Evolutionary conservation across 306 rosid species (phyloP), one percentile per base, ranked within the genome.

Genomic region (Trichosanthes cucumerina): DNA sequence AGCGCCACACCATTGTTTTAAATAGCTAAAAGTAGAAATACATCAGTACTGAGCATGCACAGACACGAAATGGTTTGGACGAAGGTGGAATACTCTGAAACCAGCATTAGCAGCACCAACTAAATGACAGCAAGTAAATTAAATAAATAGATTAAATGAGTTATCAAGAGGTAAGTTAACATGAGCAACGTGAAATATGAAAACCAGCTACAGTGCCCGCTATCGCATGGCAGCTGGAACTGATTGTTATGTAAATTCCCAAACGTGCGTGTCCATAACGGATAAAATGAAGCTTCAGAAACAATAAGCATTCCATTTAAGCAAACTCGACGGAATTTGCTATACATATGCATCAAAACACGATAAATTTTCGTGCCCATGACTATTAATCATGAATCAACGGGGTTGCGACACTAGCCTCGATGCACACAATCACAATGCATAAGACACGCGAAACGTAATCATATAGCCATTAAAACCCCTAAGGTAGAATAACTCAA

Each of bases 391-490:
- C 82, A 24, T 26, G 68, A 82, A 80, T 74, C 85, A 36, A 81
- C 52, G 57, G 71, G 60, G 83, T 78, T 64, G 80, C 78, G 23
- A 78, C 26, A 75, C 78, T 72, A 83, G 36, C 81, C 49, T 81
- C 24, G 79, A 79, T 38, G 79, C 88, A 82, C 86, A 83, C 77
- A 81, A 83, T 64, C 85, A 80, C 90, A 92, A 88, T 95, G 97
- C 97, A 86, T 79, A 85, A 56, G 86, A 68, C 63, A 69, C 34
- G 81, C 82, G 50, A 76, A 77, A 53, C 57, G 78, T 43, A 75
- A 57, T 76, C 78, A 80, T 76, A 74, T 31, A 60, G 36, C 12
- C 57, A 78, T 46, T 71, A 86, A 81, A 81, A 41, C 58, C 84
- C 87, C 81, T 46, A 74, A 56, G 36, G 82, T 82, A 3, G 41